phyloP scores from a whole-genome alignment of 1,284 basidiomycete species.

The Cryptococcus sp. region DNA sequence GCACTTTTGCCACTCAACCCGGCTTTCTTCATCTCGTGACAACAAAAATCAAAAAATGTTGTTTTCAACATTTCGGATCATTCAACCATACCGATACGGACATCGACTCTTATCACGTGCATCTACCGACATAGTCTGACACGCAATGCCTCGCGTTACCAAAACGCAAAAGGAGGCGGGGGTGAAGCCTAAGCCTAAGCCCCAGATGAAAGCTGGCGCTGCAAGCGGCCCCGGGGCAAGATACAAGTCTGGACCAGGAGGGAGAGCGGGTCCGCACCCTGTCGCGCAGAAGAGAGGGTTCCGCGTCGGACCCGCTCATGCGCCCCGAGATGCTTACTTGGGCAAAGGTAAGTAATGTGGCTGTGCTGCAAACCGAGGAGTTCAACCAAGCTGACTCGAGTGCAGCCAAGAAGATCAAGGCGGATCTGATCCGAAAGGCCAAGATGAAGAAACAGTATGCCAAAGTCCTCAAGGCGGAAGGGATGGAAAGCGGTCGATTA shows the following conservation, averaged over 20 bases:
- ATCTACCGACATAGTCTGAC: not conserved
- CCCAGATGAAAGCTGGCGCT: not conserved
- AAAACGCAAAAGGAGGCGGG: constrained; percentile 43
- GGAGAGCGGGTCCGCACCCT: constrained; percentile 2
- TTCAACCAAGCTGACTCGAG: not conserved
- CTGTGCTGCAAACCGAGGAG: too few relatives aligned
- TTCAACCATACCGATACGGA: not conserved
- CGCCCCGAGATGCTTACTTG: constrained; percentile 52
- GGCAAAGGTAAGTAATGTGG: constrained; percentile 48
- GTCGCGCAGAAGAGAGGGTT: constrained; percentile 35
- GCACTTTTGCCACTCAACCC: constrained; percentile 11
- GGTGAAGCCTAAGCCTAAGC: constrained; percentile 20
- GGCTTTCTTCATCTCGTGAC: too few relatives aligned
- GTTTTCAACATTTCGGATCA: not conserved
- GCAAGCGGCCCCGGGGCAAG: too few relatives aligned
- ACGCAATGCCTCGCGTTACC: constrained; percentile 44
- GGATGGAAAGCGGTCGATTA: constrained; percentile 45
- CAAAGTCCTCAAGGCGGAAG: constrained; percentile 56
- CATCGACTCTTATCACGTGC: not conserved
- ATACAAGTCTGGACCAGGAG: constrained; percentile 6
- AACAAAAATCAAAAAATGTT: not conserved
- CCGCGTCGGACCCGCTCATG: constrained; percentile 49
- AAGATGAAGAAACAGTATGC: constrained; percentile 59
- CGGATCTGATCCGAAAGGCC: constrained; percentile 57
- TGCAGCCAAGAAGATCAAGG: constrained; percentile 58